Evolutionary conservation across 2,329 filamentous ascomycete genomes (phyloP), one percentile per base, ranked within the genome.

Genomic region (Nothophaeocryptopus gaeumannii): DNA sequence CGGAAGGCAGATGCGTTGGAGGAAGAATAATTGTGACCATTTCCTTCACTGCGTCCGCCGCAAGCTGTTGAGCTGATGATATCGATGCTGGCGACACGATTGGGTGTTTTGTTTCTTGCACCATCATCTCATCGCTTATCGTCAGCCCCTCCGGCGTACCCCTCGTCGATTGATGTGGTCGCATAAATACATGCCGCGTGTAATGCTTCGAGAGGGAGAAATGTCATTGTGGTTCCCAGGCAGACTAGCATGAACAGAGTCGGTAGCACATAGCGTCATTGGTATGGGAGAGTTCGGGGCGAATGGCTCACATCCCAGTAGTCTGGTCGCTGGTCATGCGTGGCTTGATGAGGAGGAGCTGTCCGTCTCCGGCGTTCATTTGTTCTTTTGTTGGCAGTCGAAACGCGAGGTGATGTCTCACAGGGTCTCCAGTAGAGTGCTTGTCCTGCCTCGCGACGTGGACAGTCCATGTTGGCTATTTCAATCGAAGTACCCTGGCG

Each of bases 1-100:
- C 54, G 60, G 20, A 63, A 63, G 54, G 59, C 54, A 8, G 56
- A 53, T 32, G 50, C 39, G 11, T 48, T 60, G 51, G 53, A 54
- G 12, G 53, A 55, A 40, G 56, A 53, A 36, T 57, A 50, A 39
- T 30, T 41, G 13, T 10, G 8, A 26, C 20, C 20, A 7, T 3
- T 3, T 26, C 20, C 20, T 3, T 26, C 20, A 7, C 7, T 26
- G 20, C 20, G 20, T 26, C 4, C 4, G 7, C 20, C 7, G 20
- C 20, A 26, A 26, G 20, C 20, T 26, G 20, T 26, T 26, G 20
- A 26, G 20, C 20, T 26, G 4, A 26, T 26, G 20, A 26, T 26
- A 26, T 26, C 20, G 20, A 26, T 26, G 20, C 20, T 26, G 20
- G 20, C 7, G 20, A 26, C 7, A 26, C 20, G 20, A 26, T 26